phyloP scores from a whole-genome alignment of 2,329 filamentous ascomycete genomes.

The Diaporthe sp. region DNA sequence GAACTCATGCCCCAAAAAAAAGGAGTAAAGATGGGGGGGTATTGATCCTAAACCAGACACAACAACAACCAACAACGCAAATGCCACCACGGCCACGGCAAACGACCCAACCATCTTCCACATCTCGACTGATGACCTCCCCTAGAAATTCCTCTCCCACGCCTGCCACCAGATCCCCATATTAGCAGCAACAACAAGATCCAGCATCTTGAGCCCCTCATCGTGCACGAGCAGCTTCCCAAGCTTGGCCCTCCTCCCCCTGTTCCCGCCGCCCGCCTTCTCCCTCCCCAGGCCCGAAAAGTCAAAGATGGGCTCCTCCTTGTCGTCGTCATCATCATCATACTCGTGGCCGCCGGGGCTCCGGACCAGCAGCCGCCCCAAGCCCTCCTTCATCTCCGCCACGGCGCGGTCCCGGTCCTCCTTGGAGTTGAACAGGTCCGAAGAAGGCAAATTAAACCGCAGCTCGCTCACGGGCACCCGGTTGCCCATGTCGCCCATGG shows the following conservation, averaged over 20 bases:
- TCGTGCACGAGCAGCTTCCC: conserved; percentile 92
- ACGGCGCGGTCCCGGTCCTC: conserved; percentile 46
- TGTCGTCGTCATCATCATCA: conserved; percentile 54
- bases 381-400: conserved; percentile 44
- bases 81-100: not conserved
- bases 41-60: conserved; percentile 19
- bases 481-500: conserved; percentile 23
- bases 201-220: conserved; percentile 94
- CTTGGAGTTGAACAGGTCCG: conserved; percentile 55
- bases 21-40: not conserved
- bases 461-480: conserved; percentile 77
- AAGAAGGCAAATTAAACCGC: conserved; percentile 85
- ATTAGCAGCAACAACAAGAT: conserved; percentile 90
- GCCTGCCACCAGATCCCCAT: conserved; percentile 94
- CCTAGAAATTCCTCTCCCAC: conserved; percentile 70
- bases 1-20: not conserved
- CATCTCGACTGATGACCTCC: not conserved
- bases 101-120: too few relatives aligned
- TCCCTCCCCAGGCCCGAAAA: conserved; percentile 79
- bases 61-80: not conserved
- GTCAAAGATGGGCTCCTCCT: conserved; percentile 65
- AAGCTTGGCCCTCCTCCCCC: conserved; percentile 89
- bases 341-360: conserved; percentile 41
- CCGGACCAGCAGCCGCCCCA: conserved; percentile 53
- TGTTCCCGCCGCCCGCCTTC: conserved; percentile 84